phyloP scores from a whole-genome alignment of 2,329 filamentous ascomycete species.

The Tolypocladium inflatum region DNA sequence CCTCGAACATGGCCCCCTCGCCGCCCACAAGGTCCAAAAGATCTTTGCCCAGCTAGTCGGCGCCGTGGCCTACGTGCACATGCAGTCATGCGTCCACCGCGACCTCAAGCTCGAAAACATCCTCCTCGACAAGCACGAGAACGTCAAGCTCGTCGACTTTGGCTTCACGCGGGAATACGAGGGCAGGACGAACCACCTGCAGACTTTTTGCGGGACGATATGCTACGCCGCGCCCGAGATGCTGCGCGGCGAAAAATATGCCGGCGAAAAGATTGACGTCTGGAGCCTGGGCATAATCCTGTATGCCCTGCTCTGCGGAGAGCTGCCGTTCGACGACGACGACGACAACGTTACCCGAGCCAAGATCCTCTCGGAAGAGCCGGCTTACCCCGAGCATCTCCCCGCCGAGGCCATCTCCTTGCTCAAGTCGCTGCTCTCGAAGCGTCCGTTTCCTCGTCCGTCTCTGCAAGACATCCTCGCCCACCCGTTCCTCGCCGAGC shows the following conservation, averaged over 20 bases:
- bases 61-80: slow-evolving; percentile 90
- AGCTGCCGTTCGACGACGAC: slow-evolving; percentile 93
- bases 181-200: slow-evolving; percentile 84
- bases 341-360: slow-evolving; percentile 79
- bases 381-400: slow-evolving; percentile 73
- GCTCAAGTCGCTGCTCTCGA: slow-evolving; percentile 74
- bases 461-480: slow-evolving; percentile 75
- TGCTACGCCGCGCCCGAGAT: slow-evolving; percentile 98
- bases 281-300: slow-evolving; percentile 85
- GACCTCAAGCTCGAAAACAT: slow-evolving; percentile 91
- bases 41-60: slow-evolving; percentile 95
- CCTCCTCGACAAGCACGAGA: slow-evolving; percentile 88
- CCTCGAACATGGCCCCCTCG: slow-evolving; percentile 73
- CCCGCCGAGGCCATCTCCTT: slow-evolving; percentile 69
- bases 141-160: slow-evolving; percentile 96
- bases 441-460: slow-evolving; percentile 77
- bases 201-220: slow-evolving; percentile 95
- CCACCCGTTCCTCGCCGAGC: slow-evolving; percentile 78
- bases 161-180: slow-evolving; percentile 97
- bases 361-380: slow-evolving; percentile 78
- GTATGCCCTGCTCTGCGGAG: slow-evolving; percentile 72
- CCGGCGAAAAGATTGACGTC: slow-evolving; percentile 94
- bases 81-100: slow-evolving; percentile 89
- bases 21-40: slow-evolving; percentile 80
- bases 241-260: slow-evolving; percentile 97